Evolutionary conservation across 176 grass and related monocot genomes (phyloP), one percentile per base, ranked within the genome.

Genomic region (Bolboschoenus planiculmis): DNA sequence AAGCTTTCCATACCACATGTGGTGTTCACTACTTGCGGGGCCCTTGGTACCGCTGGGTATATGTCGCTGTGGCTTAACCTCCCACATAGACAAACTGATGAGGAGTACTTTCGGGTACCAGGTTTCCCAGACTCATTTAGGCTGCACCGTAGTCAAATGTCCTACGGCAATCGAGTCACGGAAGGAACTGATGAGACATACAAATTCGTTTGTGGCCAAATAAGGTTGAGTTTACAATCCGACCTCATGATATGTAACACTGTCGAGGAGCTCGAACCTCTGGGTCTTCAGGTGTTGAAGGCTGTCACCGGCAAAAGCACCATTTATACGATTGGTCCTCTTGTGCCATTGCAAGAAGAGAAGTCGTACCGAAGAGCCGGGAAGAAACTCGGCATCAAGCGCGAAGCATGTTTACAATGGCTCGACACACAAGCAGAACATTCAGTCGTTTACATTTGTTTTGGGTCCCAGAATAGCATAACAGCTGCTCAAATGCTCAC

Each of bases 391-490:
- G 66, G 56, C 23, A 57, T 59, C 30, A n/a, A 47, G 39, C 10
- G 16, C 10, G 81, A 84, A 44, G 21, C 0, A 0, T 82, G 85
- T 75, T 81, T 60, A 42, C 58, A 71, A 60, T 90, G 86, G 75
- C 34, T 87, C 70, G 65, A 87, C 78, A 81, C 57, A 10, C 62
- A 85, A 43, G 37, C 85, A 56, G 15, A 59, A 33, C 83, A 34
- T 56, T 88, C 89, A 24, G 89, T 88, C 5, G 21, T 91, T 64
- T 91, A 85, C 58, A 80, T 91, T 15, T 91, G 81, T 14, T 91
- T 91, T 43, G 86, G 89, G 20, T 88, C 86, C 36, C 89, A 88
- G 56, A 79, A 72, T 56, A 34, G 86, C 50, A 78, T 91, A 79
- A 64, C 81, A n/a, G 67, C 83, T 10, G 55, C 83, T 40, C 39